A percentile compares a stretch with the other conserved stretches of the same genome.
Evolutionary conservation across 495 filamentous ascomycete species (phyloP).

Genomic region (Xylaria longipes): DNA sequence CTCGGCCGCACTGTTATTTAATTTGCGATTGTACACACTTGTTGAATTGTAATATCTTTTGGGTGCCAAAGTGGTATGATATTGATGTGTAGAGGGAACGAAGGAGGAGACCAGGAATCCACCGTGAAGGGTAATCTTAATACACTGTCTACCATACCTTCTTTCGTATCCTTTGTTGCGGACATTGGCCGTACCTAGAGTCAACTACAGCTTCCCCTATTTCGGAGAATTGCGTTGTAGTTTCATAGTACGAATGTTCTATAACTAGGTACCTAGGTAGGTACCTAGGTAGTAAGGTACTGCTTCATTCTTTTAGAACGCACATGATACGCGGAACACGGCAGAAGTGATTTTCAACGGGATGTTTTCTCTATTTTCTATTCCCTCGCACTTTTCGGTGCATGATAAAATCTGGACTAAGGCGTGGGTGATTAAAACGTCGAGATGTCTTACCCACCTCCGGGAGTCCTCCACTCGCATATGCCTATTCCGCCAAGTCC

Average conservation of each 20-base stretch:
- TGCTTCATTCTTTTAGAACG: no score
- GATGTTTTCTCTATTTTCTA: no score
- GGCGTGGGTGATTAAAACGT: no score
- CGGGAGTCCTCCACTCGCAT: no score
- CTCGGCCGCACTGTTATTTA: neutral
- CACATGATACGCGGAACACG: no score
- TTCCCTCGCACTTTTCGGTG: no score
- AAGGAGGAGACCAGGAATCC: neutral
- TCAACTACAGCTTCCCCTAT: neutral
- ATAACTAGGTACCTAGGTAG: no score
- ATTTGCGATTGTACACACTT: neutral
- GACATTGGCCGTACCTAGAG: neutral
- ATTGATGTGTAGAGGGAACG: neutral
- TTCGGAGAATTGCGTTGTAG: neutral
- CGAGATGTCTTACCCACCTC: no score
- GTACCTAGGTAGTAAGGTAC: no score
- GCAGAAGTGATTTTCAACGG: no score
- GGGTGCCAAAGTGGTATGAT: neutral
- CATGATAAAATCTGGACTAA: no score
- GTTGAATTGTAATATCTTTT: neutral
- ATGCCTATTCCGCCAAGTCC: no score
- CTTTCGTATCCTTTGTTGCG: neutral
- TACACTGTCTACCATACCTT: neutral
- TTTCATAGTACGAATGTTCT: neutral
- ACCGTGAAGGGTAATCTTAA: neutral